Conservation (phyloP, 148 eudicot genomes). For the Dysphania ambrosioides region DNA sequence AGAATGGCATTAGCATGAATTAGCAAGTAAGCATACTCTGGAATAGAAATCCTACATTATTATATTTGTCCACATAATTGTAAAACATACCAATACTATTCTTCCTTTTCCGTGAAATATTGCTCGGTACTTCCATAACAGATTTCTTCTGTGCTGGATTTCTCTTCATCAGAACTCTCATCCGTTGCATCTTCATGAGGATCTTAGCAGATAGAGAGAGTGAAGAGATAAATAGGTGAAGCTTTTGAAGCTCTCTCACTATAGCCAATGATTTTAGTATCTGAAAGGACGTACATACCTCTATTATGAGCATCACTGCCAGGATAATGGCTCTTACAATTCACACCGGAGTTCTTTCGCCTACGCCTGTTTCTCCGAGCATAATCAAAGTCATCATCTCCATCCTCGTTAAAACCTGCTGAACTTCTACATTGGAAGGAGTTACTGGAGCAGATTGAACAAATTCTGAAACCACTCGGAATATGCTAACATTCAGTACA, state of each 20-base stretch:
- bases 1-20: neutral
- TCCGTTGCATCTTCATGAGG: neutral
- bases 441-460: constrained; percentile 5
- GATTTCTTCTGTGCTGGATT: neutral
- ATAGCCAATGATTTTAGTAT: neutral
- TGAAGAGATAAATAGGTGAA: neutral
- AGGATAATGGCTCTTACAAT: neutral
- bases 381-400: neutral
- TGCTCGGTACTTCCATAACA: neutral
- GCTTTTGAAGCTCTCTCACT: neutral
- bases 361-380: neutral
- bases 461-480: constrained; percentile 38
- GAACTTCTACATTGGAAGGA: neutral
- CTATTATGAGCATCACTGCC: neutral
- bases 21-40: neutral
- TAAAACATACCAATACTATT: neutral
- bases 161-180: constrained; percentile 6
- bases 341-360: neutral
- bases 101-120: neutral
- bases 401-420: neutral
- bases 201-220: neutral
- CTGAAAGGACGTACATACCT: neutral
- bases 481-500: constrained; percentile 40
- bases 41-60: neutral
- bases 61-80: neutral